Percentiles rank a stretch among this genome's conserved stretches.
phyloP scores from a whole-genome alignment of 208 protist species.

The Leishmania tropica region DNA sequence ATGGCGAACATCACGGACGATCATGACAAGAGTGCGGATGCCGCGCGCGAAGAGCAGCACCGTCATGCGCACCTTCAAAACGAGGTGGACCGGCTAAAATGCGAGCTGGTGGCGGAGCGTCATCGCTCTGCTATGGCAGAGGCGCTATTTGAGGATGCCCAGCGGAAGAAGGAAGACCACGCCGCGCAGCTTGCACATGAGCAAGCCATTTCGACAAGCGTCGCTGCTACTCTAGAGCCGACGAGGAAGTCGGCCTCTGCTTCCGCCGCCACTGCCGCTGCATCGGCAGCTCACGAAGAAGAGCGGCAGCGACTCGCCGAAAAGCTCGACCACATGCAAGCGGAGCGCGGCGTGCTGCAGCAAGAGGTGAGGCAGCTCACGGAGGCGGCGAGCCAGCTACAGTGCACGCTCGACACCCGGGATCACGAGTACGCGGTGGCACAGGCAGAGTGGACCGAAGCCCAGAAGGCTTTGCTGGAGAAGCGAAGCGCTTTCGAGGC shows the following conservation, averaged over 20 bases:
- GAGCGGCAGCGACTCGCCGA: not conserved
- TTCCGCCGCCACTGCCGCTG: constrained; percentile 1
- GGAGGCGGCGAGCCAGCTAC: not conserved
- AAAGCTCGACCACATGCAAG: not conserved
- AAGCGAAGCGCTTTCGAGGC: not conserved
- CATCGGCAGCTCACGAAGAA: not conserved
- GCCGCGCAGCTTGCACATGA: constrained; percentile 51
- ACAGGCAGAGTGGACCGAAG: constrained; percentile 1
- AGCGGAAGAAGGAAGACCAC: constrained; percentile 35
- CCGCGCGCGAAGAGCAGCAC: not conserved
- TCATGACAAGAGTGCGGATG: not conserved
- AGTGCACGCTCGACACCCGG: not conserved
- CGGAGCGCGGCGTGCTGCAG: not conserved
- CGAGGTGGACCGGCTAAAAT: not conserved
- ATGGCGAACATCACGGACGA: not conserved
- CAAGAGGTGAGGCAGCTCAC: constrained; percentile 12
- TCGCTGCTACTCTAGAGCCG: constrained; percentile 31
- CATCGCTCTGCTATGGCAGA: not conserved
- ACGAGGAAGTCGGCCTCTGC: constrained; percentile 23
- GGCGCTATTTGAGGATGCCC: not conserved
- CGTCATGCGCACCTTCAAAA: not conserved
- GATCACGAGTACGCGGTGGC: constrained; percentile 10
- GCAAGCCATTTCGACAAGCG: constrained; percentile 13
- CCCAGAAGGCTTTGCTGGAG: constrained; percentile 7
- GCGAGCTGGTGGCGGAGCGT: not conserved